Percentiles rank a stretch among this genome's conserved stretches.
These are phyloP conservation scores for Pelargonium citronellum DNA, from an alignment of 441 rosid species.

Conservation along the genomic window DNA sequence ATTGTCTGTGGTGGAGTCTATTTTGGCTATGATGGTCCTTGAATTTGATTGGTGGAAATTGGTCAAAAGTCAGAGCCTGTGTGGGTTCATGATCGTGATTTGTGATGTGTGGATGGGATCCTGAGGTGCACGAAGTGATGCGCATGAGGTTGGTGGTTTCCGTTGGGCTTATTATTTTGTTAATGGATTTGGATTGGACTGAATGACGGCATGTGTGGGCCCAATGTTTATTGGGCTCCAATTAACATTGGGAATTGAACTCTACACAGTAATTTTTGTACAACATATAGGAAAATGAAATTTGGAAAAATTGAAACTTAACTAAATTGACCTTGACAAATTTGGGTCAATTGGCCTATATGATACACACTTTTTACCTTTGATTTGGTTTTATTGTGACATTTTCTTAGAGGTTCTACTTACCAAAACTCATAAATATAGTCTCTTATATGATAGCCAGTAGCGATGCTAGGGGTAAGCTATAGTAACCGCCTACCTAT, in stretches of 20 bases:
- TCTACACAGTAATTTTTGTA: neutral
- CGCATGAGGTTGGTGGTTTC: neutral
- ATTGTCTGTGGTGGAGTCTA: neutral
- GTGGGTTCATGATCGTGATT: neutral
- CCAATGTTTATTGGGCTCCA: neutral
- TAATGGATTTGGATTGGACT: neutral
- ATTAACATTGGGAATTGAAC: neutral
- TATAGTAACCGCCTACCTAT: too few species aligned
- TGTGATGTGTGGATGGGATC: conserved; percentile 3
- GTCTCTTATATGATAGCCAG: too few species aligned
- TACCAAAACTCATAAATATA: too few species aligned
- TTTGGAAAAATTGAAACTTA: too few species aligned
- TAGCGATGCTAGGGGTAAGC: too few species aligned
- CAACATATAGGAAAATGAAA: too few species aligned
- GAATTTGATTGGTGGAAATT: neutral
- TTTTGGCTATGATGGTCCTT: neutral
- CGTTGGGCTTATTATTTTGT: neutral
- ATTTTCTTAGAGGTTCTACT: too few species aligned
- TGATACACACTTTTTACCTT: too few species aligned
- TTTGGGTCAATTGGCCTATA: too few species aligned
- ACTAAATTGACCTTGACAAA: too few species aligned
- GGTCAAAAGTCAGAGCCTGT: neutral
- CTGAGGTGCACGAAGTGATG: neutral
- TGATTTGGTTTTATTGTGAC: too few species aligned
- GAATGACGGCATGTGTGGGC: neutral